phyloP scores from a whole-genome alignment of 148 eudicot species.

The Rhododendron molle region DNA sequence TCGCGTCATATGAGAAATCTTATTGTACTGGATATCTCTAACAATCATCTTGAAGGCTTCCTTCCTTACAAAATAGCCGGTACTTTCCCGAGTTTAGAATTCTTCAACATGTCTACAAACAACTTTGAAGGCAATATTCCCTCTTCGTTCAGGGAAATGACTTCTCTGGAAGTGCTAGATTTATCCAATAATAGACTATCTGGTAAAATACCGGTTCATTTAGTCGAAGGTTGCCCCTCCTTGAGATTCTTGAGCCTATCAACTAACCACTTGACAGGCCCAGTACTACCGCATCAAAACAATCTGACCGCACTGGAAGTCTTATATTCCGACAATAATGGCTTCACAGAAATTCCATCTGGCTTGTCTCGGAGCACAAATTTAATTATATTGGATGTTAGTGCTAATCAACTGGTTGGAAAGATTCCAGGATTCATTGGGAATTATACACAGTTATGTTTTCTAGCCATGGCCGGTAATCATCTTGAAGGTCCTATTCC shows the following conservation, averaged over 20 bases:
- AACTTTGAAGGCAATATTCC: constrained; percentile 8
- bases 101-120: constrained; percentile 5
- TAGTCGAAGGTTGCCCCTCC: neutral
- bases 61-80: neutral
- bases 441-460: no score
- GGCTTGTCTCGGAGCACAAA: neutral
- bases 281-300: neutral
- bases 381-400: neutral
- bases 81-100: neutral
- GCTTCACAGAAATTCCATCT: neutral
- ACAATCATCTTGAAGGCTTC: neutral
- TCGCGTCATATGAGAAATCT: no score
- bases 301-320: neutral
- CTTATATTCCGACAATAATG: neutral
- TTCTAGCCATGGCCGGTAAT: constrained; percentile 12
- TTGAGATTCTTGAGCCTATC: constrained; percentile 6
- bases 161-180: neutral
- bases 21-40: no score
- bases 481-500: constrained; percentile 1
- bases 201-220: neutral
- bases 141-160: neutral
- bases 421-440: neutral
- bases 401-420: constrained; percentile 2
- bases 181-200: neutral
- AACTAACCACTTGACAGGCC: constrained; percentile 3